Base-by-base conservation (phyloP, 805 yeast genomes). In the Pichia paraexigua region DNA sequence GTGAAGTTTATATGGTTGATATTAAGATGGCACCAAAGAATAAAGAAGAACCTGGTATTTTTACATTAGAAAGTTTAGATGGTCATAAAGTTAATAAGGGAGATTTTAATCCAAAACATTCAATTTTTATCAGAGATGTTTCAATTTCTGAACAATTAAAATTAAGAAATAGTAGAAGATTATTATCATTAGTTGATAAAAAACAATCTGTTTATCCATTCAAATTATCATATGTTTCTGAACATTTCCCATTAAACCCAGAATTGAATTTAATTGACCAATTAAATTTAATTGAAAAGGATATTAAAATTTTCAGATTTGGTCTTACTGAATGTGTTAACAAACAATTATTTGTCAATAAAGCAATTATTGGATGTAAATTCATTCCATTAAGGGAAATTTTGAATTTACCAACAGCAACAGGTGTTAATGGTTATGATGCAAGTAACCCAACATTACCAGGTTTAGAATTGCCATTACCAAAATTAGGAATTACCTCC, bases 1-100 rank as follows among this genome's bases (percentile, higher is more conserved):
- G 96, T 52, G 97, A 92, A 72, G 95, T 84, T 17, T 94, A 91
- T 74, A 70, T 81, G 55, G 73, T 92, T 55, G 97, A 94, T 68
- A 77, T 94, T 59, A 80, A 78, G 60, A 80, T 92, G 85, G 83
- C 88, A 28, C 82, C 95, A 39, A 65, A 81, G 45, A 50, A 54
- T 39, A 58, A 49, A 10, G 64, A 72, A 8, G 84, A 79, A 56
- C 76, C 79, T 51, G 94, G 95, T 49, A 69, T 87, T 48, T 72
- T 87, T 27, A 83, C 91, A 35, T 72, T 83, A 56, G 84, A 85
- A 63, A 77, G 78, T 30, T 70, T 85, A 45, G 91, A 85, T 63
- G 74, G 80, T 41, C 90, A 90, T 53, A 75, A 79, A 58, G 79
- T 82, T 59, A 76, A 82, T 60, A 75, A 75, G 46, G 72, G 75